phyloP scores from a whole-genome alignment of 805 yeast genomes.

The Yarrowia keelungensis region DNA sequence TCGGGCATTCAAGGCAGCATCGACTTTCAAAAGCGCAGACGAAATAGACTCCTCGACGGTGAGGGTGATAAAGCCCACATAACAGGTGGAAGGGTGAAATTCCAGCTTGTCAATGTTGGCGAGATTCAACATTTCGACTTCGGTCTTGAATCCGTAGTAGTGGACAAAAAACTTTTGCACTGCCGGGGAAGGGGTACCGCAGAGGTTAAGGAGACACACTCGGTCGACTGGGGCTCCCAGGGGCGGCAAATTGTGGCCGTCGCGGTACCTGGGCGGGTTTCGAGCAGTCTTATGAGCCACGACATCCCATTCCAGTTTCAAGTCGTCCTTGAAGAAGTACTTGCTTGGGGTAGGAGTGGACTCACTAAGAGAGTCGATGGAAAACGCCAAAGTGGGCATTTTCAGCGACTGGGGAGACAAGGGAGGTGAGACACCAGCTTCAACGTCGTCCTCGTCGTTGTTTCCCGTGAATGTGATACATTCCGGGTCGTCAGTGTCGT shows the following conservation, averaged over 20 bases:
- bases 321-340: conserved; percentile 37
- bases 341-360: conserved; percentile 32
- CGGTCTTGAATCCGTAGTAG: conserved; percentile 25
- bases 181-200: conserved; percentile 8
- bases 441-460: neutral
- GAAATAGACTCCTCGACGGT: conserved; percentile 17
- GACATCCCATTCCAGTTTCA: conserved; percentile 27
- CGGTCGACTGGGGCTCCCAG: conserved; percentile 29
- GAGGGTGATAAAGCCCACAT: conserved; percentile 9
- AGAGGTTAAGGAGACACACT: conserved; percentile 27
- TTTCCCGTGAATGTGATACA: neutral
- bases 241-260: conserved; percentile 3
- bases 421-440: conserved; percentile 10
- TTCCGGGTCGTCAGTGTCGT: conserved; percentile 34
- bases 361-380: conserved; percentile 32
- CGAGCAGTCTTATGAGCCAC: conserved; percentile 5
- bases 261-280: conserved; percentile 7
- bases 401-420: conserved; percentile 26
- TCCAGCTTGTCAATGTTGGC: conserved; percentile 10
- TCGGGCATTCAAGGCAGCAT: conserved; percentile 19
- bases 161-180: conserved; percentile 23
- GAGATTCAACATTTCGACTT: conserved; percentile 2
- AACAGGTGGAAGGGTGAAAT: conserved; percentile 4
- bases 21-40: conserved; percentile 25
- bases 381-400: conserved; percentile 31